Base-by-base conservation (phyloP, 108 stramenopile species). In the Cyclotella cryptica region DNA sequence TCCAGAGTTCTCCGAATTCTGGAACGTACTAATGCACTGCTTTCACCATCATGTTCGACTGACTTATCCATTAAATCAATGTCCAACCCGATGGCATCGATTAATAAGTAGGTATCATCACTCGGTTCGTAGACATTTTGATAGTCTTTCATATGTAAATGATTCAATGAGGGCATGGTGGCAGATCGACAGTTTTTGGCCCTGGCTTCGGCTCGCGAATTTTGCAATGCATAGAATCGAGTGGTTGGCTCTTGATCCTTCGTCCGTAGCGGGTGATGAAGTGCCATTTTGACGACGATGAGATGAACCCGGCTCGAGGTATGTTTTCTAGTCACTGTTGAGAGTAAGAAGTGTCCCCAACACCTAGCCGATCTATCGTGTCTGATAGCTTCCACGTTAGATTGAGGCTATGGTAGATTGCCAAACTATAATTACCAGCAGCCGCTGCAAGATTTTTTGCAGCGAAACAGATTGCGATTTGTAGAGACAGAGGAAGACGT, bases 51-150 rank as follows among this genome's bases (percentile, higher is more conserved):
- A 14, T 0, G 13, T 13, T 47, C 30, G 3, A 43, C 21, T 29
- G 18, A 10, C 4, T 47, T 49, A 17, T 65, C 51, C 71, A 59
- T 71, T 14, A 27, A 13, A 71, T 85, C 85, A 24, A 70, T 80
- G 60, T 77, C 91, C 80, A 62, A 66, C 46, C 75, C 83, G n/a
- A 97, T 75, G 17, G 87, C 94, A 84, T 97, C 97, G 24, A 95
- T 69, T 19, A 97, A 65, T 28, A 97, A 61, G 58, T 88, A 97
- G 1, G 97, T 96, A 49, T 97, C 97, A 45, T 96, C 95, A 70
- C 87, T 84, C 2, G 97, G 97, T 73, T 96, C 95, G 83, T 97
- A 97, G 0, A 97, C 92, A 17, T 83, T 35, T 10, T 85, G 71
- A 74, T 86, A 96, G 74, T 96, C 97, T 41, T 66, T 69, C 71